Conservation (phyloP, 495 filamentous ascomycete species). For the Ramalina intermedia region DNA sequence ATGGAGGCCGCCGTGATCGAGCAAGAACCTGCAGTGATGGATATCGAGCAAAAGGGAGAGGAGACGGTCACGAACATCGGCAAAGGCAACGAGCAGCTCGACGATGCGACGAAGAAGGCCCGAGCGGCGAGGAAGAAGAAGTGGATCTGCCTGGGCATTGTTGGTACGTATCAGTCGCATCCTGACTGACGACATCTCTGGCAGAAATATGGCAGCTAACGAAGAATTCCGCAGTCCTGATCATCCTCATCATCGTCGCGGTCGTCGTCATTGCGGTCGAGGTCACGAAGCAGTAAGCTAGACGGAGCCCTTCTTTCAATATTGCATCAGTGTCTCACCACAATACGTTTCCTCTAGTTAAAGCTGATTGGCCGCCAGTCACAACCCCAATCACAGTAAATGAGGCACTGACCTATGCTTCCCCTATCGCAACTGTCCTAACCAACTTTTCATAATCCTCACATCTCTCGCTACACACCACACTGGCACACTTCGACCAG, state of each 20-base stretch:
- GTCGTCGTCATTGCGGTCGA: slow-evolving; percentile 35
- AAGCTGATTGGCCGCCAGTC: too few species aligned
- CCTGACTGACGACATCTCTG: not conserved
- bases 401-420: too few species aligned
- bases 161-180: slow-evolving; percentile 40
- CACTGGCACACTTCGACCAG: too few species aligned
- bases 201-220: too few species aligned
- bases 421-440: too few species aligned
- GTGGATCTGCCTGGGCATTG: slow-evolving; percentile 86
- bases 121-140: slow-evolving; percentile 77
- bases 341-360: too few species aligned
- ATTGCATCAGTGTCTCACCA: too few species aligned
- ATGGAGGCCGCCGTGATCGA: slow-evolving; percentile 68
- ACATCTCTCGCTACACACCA: too few species aligned
- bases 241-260: slow-evolving; percentile 37
- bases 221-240: slow-evolving; percentile 3
- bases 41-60: slow-evolving; percentile 71
- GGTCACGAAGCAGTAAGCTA: not conserved
- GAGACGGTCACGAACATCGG: slow-evolving; percentile 63
- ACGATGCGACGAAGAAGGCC: slow-evolving; percentile 64
- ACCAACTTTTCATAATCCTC: too few species aligned
- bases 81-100: slow-evolving; percentile 69
- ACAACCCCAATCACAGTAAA: not conserved
- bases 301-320: not conserved
- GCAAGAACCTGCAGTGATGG: slow-evolving; percentile 61